Conservation (phyloP, 2,329 filamentous ascomycete genomes). For the Diaporthe sp. region DNA sequence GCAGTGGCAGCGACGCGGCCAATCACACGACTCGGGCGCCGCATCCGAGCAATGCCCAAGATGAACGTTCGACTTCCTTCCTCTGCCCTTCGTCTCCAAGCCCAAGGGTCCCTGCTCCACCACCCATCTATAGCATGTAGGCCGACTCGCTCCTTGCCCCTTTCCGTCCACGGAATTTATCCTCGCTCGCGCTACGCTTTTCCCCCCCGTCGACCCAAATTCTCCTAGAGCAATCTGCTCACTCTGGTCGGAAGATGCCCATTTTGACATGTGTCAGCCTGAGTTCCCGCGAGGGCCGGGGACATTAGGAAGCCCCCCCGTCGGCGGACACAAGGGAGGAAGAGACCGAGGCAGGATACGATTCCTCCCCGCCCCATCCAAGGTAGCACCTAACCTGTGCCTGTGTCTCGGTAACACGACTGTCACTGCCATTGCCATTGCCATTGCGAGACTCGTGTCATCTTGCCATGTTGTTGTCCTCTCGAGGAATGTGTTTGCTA, state of each 20-base stretch:
- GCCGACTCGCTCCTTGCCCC: conserved; percentile 9
- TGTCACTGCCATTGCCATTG: no score
- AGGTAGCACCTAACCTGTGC: not conserved
- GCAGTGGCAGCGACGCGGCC: not conserved
- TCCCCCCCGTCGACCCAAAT: not conserved
- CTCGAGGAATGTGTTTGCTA: not conserved
- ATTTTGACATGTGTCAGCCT: not conserved
- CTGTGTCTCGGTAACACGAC: not conserved
- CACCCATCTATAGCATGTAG: not conserved
- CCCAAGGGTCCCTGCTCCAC: conserved; percentile 9
- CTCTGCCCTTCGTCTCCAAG: not conserved
- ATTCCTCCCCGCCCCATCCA: not conserved
- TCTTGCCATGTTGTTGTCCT: not conserved
- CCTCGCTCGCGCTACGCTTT: not conserved
- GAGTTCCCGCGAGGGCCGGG: not conserved
- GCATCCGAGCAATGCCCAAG: conserved; percentile 14
- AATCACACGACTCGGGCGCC: conserved; percentile 22
- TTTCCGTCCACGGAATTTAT: conserved; percentile 2
- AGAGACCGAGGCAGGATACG: not conserved
- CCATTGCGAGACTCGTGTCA: not conserved
- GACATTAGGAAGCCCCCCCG: not conserved
- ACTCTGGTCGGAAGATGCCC: conserved; percentile 14
- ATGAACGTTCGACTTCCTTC: conserved; percentile 11
- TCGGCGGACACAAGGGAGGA: not conserved
- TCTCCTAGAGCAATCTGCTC: not conserved